phyloP scores from a whole-genome alignment of 805 yeast genomes.

The Myxozyma sirexii region DNA sequence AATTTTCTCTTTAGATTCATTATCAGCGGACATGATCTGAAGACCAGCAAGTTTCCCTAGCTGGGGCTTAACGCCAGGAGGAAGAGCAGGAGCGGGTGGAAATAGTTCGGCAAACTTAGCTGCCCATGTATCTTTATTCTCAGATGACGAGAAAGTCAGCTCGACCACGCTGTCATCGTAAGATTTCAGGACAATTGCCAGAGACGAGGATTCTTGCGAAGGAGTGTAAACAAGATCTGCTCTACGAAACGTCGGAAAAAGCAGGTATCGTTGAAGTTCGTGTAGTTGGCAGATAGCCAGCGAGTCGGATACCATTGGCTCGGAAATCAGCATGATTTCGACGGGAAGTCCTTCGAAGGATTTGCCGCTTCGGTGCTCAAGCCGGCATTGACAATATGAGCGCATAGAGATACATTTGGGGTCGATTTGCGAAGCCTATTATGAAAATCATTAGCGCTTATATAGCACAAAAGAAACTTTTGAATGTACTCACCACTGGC shows the following conservation, averaged over 20 bases:
- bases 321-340: conserved; percentile 27
- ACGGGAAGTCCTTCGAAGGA: conserved; percentile 32
- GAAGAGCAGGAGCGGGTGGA: conserved; percentile 25
- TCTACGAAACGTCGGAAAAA: conserved; percentile 30
- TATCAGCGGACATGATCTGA: conserved; percentile 14
- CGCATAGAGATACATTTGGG: conserved; percentile 24
- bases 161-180: conserved; percentile 24
- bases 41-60: conserved; percentile 8
- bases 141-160: conserved; percentile 25
- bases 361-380: conserved; percentile 28
- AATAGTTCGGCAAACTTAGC: conserved; percentile 16
- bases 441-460: not conserved
- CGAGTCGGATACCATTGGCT: conserved; percentile 24
- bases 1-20: not conserved
- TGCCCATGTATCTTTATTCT: conserved; percentile 25
- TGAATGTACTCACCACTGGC: conserved; percentile 27
- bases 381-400: conserved; percentile 31
- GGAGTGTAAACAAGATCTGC: conserved; percentile 26
- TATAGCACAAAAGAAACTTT: not conserved
- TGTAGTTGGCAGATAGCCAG: conserved; percentile 32
- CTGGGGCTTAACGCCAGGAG: conserved; percentile 7
- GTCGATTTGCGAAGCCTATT: conserved; percentile 24
- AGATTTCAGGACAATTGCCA: conserved; percentile 16
- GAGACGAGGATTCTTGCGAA: not conserved
- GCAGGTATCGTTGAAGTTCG: conserved; percentile 28